These are phyloP conservation scores for Aspergillus sparsus DNA, from an alignment of 495 filamentous ascomycete species.

Conservation along the genomic window DNA sequence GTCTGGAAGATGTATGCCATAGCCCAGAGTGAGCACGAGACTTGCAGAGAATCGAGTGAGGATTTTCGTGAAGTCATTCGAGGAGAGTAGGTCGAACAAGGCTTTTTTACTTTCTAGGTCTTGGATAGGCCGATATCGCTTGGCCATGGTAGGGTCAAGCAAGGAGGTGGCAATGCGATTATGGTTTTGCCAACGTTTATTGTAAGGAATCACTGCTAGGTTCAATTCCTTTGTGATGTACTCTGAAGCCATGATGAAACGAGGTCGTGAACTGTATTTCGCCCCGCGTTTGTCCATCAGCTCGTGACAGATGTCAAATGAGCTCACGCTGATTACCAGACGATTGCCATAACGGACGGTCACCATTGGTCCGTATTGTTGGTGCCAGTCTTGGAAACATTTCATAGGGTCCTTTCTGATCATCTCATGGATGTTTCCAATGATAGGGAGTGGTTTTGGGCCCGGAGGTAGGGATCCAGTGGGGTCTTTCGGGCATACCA, in stretches of 20 bases:
- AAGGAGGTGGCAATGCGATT: not conserved
- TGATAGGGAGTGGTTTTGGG: constrained; percentile 33
- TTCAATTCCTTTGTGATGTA: constrained; percentile 34
- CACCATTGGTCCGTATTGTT: constrained; percentile 34
- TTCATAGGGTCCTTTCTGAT: constrained; percentile 20
- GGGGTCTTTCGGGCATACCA: too few species aligned
- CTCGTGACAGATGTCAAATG: constrained; percentile 21
- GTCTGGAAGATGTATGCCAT: not conserved
- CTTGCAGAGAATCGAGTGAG: not conserved
- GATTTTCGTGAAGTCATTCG: not conserved
- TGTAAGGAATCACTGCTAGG: constrained; percentile 45
- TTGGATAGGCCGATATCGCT: not conserved
- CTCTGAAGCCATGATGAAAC: constrained; percentile 26
- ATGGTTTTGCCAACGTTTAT: constrained; percentile 34
- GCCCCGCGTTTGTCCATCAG: constrained; percentile 28
- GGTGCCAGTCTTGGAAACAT: constrained; percentile 27
- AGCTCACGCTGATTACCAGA: constrained; percentile 22
- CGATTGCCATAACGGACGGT: constrained; percentile 18
- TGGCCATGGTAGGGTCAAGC: not conserved
- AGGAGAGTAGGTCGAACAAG: not conserved
- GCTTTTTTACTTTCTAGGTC: not conserved
- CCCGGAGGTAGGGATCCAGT: constrained; percentile 22
- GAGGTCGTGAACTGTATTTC: constrained; percentile 29
- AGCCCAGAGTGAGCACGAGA: not conserved
- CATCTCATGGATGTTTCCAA: constrained; percentile 33